Percentiles rank a stretch among this genome's conserved stretches.
Conservation (phyloP, 192 early-diverging fungal genomes). For the Irineochytrium annulatum region DNA sequence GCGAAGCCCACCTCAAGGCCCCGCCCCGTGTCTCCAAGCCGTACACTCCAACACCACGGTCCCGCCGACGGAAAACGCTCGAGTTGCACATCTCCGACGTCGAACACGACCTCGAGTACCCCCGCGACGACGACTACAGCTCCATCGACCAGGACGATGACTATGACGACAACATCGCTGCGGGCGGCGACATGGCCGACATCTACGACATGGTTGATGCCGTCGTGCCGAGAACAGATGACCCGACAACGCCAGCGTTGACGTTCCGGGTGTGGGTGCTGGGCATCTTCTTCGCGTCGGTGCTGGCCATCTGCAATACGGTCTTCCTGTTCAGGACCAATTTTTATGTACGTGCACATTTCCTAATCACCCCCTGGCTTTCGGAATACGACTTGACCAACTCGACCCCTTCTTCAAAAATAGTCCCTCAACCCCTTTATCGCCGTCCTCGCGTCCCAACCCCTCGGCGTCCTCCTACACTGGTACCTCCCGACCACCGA, state of each 20-base stretch:
- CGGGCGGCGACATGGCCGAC: slow-evolving; percentile 6
- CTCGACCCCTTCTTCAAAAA: background rate
- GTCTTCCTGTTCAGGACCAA: slow-evolving; percentile 29
- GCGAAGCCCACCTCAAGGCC: too few species aligned
- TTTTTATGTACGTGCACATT: slow-evolving; percentile 23
- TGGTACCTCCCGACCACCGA: slow-evolving; percentile 47
- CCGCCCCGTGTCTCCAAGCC: too few species aligned
- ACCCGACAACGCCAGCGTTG: slow-evolving; percentile 25
- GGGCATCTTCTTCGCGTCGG: slow-evolving; percentile 23
- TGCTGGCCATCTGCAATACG: slow-evolving; percentile 21
- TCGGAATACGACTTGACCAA: background rate
- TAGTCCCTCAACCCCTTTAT: slow-evolving; percentile 16
- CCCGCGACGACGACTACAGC: too few species aligned
- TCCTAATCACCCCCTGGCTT: background rate
- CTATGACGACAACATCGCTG: too few species aligned
- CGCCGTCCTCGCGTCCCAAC: slow-evolving; percentile 57
- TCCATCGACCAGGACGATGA: too few species aligned
- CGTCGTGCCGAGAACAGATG: slow-evolving; percentile 21
- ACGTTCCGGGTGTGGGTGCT: slow-evolving; percentile 28
- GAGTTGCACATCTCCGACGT: too few species aligned
- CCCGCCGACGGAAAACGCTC: too few species aligned
- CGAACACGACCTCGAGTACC: too few species aligned
- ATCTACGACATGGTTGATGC: slow-evolving; percentile 26
- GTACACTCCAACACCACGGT: too few species aligned
- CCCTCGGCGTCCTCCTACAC: slow-evolving; percentile 64